Base-by-base conservation (phyloP, 306 rosid genomes). In the Cucurbita maxima region DNA sequence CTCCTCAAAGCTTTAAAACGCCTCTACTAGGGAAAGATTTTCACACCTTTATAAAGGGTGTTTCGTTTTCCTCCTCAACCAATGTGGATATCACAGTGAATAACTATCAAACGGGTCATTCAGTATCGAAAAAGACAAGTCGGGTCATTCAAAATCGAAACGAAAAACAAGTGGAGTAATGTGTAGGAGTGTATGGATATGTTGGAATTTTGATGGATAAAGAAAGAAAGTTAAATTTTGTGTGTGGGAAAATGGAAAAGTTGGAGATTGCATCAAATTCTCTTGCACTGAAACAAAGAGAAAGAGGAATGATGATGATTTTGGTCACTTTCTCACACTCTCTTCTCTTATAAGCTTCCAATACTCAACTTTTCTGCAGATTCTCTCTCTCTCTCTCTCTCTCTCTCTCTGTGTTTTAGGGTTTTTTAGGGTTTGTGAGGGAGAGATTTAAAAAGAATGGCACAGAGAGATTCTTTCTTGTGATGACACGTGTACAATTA, bases 331-430 rank as follows among this genome's bases (percentile, higher is more conserved):
- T 90, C 93, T 43, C 76, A 77, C 52, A 30, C 73, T 87, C 80
- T 84, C 97, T 87, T 94, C 80, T 45, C 3, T 37, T 75, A 81
- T 84, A 94, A 90, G 89, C 59, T 84, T 90, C 97, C 97, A 90
- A 87, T 85, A 75, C 92, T 75, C 44, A 48, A 87, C 97, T 94
- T 94, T 93, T 89, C 80, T 81, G 72, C 79, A 74, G 82, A 89
- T 88, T 88, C 95, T 74, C 79, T 70, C 82, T 68, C 66, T 79
- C 25, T 78, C 52, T 73, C 62, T 87, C 90, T 75, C 78, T 71
- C 82, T 88, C 95, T 73, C 78, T 67, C 69, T 78, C n/a, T 75
- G 19, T 66, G 25, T 36, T 69, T 67, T 77, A 34, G 48, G 62
- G 40, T 25, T 58, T 36, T 36, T 51, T 57, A 59, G 44, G 72